These are phyloP conservation scores for Raphanus hybrid DNA, from an alignment of 441 rosid species.

Conservation along the genomic window DNA sequence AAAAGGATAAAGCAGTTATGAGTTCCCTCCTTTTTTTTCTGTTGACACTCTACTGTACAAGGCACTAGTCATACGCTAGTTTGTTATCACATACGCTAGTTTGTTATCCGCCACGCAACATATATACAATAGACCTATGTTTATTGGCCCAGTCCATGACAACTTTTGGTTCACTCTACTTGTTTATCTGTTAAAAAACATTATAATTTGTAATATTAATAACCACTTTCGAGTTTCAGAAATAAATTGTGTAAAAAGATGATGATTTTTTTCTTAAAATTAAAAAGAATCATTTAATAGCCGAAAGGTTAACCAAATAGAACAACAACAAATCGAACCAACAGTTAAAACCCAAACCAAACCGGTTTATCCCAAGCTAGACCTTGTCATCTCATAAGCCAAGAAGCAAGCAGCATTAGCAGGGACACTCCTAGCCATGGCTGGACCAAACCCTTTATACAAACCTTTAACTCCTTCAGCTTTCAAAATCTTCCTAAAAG, in stretches of 20 bases:
- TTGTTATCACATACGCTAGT: slow-evolving; percentile 34
- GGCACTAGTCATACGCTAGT: slow-evolving; percentile 39
- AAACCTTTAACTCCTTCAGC: slow-evolving; percentile 86
- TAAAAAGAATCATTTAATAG: background rate
- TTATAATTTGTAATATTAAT: no score
- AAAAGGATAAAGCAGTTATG: slow-evolving; percentile 27
- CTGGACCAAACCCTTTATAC: slow-evolving; percentile 93
- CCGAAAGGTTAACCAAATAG: slow-evolving; percentile 46
- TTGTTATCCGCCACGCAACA: slow-evolving; percentile 22
- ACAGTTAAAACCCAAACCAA: slow-evolving; percentile 27
- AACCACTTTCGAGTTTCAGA: background rate
- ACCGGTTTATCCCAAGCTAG: slow-evolving; percentile 70
- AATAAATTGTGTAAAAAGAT: background rate
- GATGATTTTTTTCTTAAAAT: background rate
- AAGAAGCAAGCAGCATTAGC: slow-evolving; percentile 98
- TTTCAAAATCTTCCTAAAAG: slow-evolving; percentile 71
- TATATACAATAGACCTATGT: background rate
- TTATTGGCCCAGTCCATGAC: background rate
- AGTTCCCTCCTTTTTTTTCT: slow-evolving; percentile 45
- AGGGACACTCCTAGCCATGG: slow-evolving; percentile 92
- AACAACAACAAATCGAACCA: slow-evolving; percentile 29
- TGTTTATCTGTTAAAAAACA: no score
- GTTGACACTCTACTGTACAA: slow-evolving; percentile 15
- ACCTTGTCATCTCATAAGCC: slow-evolving; percentile 82
- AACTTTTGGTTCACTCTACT: no score